A percentile compares a stretch with the other conserved stretches of the same genome.
These are phyloP conservation scores for Lagenidium giganteum DNA, from an alignment of 352 stramenopile species.

Conservation along the genomic window DNA sequence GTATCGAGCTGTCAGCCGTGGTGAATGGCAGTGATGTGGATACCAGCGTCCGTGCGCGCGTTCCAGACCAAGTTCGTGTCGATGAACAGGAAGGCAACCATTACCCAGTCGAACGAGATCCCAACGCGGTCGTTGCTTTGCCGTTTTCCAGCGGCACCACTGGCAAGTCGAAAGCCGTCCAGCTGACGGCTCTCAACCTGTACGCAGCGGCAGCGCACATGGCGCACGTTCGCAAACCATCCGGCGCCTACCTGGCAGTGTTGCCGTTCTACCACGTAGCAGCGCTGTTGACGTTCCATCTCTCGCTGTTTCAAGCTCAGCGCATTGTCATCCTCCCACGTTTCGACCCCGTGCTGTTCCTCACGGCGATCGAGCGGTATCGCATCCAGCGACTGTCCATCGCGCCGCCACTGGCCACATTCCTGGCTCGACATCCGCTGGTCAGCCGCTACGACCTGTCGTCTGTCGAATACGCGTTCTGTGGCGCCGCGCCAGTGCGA, in stretches of 20 bases:
- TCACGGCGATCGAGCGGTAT: constrained; percentile 31
- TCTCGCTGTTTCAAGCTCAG: constrained; percentile 38
- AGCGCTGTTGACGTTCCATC: constrained; percentile 48
- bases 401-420: constrained; percentile 75
- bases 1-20: constrained; percentile 4
- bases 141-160: constrained; percentile 93
- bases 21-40: constrained; percentile 22
- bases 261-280: constrained; percentile 90
- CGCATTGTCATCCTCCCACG: constrained; percentile 57
- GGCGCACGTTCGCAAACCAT: constrained; percentile 28
- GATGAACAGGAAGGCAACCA: background rate
- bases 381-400: constrained; percentile 37
- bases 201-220: constrained; percentile 59
- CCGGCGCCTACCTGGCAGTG: constrained; percentile 19
- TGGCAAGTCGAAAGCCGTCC: constrained; percentile 74
- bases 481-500: constrained; percentile 78
- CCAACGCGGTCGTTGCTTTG: constrained; percentile 25
- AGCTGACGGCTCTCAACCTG: constrained; percentile 85
- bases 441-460: constrained; percentile 86
- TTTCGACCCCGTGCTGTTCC: constrained; percentile 76
- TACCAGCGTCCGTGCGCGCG: constrained; percentile 1
- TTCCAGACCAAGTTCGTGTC: too few relatives aligned
- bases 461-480: constrained; percentile 57
- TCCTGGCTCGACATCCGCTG: constrained; percentile 77
- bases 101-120: too few relatives aligned